phyloP scores from a whole-genome alignment of 768 basidiomycete genomes.

The Crucibulum laeve region DNA sequence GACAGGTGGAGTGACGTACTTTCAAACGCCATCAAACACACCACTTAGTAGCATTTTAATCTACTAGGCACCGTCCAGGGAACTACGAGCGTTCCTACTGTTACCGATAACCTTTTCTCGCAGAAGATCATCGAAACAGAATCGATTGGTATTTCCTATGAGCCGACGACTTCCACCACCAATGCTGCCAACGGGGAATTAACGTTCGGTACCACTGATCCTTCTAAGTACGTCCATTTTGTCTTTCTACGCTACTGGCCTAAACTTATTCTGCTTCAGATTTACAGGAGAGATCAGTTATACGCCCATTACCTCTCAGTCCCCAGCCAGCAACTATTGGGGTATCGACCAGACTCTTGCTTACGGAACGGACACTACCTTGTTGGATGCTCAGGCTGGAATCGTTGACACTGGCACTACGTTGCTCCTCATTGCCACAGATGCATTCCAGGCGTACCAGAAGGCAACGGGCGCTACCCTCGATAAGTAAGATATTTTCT shows the following conservation, averaged over 20 bases:
- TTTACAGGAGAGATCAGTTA: conserved; percentile 22
- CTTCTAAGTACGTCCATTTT: conserved; percentile 35
- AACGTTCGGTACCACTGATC: conserved; percentile 50
- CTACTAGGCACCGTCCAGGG: conserved; percentile 32
- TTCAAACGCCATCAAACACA: too few species aligned
- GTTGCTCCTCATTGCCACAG: conserved; percentile 50
- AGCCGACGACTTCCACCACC: conserved; percentile 34
- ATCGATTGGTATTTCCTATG: conserved; percentile 48
- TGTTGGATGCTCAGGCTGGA: conserved; percentile 34
- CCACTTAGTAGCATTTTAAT: background rate
- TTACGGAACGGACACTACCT: conserved; percentile 29
- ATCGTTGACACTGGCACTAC: conserved; percentile 55
- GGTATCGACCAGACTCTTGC: conserved; percentile 47
- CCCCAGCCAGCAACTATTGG: conserved; percentile 45
- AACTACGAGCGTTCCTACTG: conserved; percentile 39
- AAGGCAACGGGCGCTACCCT: conserved; percentile 45
- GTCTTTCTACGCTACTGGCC: conserved; percentile 36
- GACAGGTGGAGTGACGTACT: conserved; percentile 9
- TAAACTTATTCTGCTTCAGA: conserved; percentile 7
- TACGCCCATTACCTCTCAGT: conserved; percentile 33
- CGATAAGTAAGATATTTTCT: conserved; percentile 36
- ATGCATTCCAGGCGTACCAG: conserved; percentile 55
- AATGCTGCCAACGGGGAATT: conserved; percentile 46
- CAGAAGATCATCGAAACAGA: conserved; percentile 41
- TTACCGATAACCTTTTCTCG: conserved; percentile 51